phyloP scores from a whole-genome alignment of 2,329 filamentous ascomycete genomes.

The Cercospora nicotianae region DNA sequence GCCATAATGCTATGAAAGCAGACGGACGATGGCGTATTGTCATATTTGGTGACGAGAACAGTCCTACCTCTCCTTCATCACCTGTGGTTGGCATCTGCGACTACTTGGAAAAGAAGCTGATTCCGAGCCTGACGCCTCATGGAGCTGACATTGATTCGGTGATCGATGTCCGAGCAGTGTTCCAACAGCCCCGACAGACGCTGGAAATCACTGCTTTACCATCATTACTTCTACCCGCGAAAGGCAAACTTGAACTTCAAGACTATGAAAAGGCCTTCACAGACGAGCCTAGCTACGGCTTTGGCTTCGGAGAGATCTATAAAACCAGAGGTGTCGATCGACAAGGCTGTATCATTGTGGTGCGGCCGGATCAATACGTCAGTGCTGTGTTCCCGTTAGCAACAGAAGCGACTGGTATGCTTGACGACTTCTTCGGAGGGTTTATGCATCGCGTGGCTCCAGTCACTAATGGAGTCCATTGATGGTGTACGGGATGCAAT shows the following conservation, averaged over 20 bases:
- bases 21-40: constrained; percentile 40
- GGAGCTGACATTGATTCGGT: constrained; percentile 47
- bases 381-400: constrained; percentile 36
- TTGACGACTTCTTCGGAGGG: constrained; percentile 36
- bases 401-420: constrained; percentile 20
- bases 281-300: constrained; percentile 46
- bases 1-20: constrained; percentile 37
- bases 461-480: background rate
- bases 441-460: constrained; percentile 27
- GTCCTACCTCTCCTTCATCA: constrained; percentile 25
- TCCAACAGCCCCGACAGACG: constrained; percentile 35
- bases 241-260: constrained; percentile 38
- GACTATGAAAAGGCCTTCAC: constrained; percentile 48
- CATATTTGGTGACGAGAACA: constrained; percentile 32
- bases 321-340: constrained; percentile 59
- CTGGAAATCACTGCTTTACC: constrained; percentile 44
- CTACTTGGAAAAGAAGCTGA: constrained; percentile 25
- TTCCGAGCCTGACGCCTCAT: constrained; percentile 43
- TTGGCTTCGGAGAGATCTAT: constrained; percentile 48
- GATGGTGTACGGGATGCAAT: background rate
- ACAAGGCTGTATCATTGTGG: constrained; percentile 59
- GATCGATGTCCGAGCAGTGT: constrained; percentile 53
- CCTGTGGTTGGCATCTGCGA: constrained; percentile 30
- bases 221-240: constrained; percentile 46
- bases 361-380: constrained; percentile 69